Conservation (phyloP, 75 land plant species). For the Pseudotsuga menziesii region DNA sequence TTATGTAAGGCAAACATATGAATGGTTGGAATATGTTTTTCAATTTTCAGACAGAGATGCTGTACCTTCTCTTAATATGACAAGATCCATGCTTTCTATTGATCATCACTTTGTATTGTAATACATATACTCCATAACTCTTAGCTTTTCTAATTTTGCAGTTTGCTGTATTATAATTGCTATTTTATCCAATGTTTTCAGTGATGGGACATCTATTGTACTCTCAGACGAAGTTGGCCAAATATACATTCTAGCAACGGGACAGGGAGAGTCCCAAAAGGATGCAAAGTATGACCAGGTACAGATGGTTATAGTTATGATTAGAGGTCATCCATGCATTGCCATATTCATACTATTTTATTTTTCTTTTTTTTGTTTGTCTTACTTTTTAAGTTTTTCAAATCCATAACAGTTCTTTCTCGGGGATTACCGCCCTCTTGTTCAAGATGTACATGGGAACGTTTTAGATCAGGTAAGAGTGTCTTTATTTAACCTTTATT, state of each 20-base stretch:
- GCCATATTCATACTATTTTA: neutral
- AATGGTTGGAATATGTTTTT: too few species aligned
- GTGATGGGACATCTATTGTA: conserved; percentile 95
- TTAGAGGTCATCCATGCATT: neutral
- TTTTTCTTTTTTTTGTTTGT: neutral
- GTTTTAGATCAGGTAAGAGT: conserved; percentile 77
- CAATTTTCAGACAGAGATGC: too few species aligned
- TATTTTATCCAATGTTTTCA: conserved; percentile 14
- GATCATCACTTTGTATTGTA: neutral
- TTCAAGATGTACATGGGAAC: conserved; percentile 81
- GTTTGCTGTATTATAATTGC: neutral
- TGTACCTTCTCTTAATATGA: too few species aligned
- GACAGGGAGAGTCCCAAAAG: conserved; percentile 81
- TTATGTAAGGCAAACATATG: too few species aligned
- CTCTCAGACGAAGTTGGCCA: conserved; percentile 99
- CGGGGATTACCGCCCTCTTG: conserved; percentile 93
- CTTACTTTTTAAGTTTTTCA: neutral
- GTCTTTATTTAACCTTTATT: neutral
- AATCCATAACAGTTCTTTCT: conserved; percentile 77
- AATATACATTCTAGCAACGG: conserved; percentile 78
- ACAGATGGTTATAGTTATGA: neutral
- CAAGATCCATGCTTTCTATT: too few species aligned
- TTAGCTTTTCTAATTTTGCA: neutral
- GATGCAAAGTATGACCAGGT: conserved; percentile 99
- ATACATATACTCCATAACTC: neutral